Evolutionary conservation across 2,329 filamentous ascomycete genomes (phyloP).

Genomic region (Penicillium paneum): DNA sequence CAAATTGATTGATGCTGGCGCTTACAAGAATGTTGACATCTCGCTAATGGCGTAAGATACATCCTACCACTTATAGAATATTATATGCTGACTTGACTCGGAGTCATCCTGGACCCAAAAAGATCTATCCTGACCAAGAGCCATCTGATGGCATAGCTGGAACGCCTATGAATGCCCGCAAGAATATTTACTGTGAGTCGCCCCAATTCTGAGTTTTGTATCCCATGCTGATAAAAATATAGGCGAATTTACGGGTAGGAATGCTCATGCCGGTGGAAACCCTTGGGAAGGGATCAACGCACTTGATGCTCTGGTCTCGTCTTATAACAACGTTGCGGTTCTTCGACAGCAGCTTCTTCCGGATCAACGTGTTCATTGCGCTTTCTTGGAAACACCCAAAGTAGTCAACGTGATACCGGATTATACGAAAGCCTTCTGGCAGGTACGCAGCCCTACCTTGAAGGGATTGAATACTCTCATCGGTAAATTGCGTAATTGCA

Average conservation of each 20-base stretch:
- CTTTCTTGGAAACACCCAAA: slow-evolving; percentile 53
- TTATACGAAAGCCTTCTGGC: slow-evolving; percentile 46
- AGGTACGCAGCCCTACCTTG: slow-evolving; percentile 46
- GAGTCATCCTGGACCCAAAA: slow-evolving; percentile 27
- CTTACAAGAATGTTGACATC: slow-evolving; percentile 41
- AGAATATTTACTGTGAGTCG: slow-evolving; percentile 32
- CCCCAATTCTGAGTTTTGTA: background rate
- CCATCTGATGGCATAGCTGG: slow-evolving; percentile 26
- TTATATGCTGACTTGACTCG: background rate
- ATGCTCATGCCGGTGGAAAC: slow-evolving; percentile 56
- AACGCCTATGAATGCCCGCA: slow-evolving; percentile 32
- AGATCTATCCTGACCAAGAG: slow-evolving; percentile 25
- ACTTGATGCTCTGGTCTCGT: slow-evolving; percentile 50
- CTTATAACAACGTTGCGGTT: slow-evolving; percentile 47
- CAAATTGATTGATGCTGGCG: slow-evolving; percentile 45
- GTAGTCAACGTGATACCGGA: slow-evolving; percentile 58
- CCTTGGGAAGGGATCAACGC: slow-evolving; percentile 61
- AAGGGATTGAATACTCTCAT: slow-evolving; percentile 37
- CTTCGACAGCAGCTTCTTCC: slow-evolving; percentile 57
- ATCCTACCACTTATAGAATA: too few species aligned
- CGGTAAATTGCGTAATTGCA: slow-evolving; percentile 31
- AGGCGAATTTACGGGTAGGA: slow-evolving; percentile 47
- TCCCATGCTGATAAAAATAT: background rate
- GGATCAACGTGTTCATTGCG: slow-evolving; percentile 52
- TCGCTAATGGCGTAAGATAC: slow-evolving; percentile 44